Evolutionary conservation across 2,329 filamentous ascomycete genomes (phyloP).

Genomic region (Ceratocystis variospora): DNA sequence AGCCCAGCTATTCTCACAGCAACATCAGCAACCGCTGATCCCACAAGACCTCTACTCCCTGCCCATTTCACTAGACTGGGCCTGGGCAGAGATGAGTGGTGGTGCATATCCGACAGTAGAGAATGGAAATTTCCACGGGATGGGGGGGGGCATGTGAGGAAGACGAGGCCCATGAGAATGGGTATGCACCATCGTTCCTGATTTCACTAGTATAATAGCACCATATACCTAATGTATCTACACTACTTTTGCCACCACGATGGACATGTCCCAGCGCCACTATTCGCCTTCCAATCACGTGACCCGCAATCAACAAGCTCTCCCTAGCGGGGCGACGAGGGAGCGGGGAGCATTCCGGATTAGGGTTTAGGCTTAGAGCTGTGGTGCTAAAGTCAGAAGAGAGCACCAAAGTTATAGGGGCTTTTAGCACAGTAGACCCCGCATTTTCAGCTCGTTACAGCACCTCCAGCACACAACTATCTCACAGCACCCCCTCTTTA

Average conservation of each 20-base stretch:
- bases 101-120: conserved; percentile 50
- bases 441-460: neutral
- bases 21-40: conserved; percentile 62
- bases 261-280: neutral
- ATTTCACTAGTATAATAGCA: neutral
- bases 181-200: neutral
- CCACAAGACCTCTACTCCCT: conserved; percentile 91
- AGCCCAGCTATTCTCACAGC: neutral
- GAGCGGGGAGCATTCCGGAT: neutral
- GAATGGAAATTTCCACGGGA: conserved; percentile 39
- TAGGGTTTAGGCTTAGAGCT: no score
- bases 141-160: conserved; percentile 17
- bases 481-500: neutral
- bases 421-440: no score
- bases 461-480: neutral
- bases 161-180: neutral
- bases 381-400: no score
- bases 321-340: neutral
- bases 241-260: neutral
- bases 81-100: conserved; percentile 55
- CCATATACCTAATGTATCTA: neutral
- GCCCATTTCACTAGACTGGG: conserved; percentile 94
- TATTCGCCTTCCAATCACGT: neutral
- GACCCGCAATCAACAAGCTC: neutral
- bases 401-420: no score